phyloP scores from a whole-genome alignment of 164 flowering plant species.

The Berberis thunbergii region DNA sequence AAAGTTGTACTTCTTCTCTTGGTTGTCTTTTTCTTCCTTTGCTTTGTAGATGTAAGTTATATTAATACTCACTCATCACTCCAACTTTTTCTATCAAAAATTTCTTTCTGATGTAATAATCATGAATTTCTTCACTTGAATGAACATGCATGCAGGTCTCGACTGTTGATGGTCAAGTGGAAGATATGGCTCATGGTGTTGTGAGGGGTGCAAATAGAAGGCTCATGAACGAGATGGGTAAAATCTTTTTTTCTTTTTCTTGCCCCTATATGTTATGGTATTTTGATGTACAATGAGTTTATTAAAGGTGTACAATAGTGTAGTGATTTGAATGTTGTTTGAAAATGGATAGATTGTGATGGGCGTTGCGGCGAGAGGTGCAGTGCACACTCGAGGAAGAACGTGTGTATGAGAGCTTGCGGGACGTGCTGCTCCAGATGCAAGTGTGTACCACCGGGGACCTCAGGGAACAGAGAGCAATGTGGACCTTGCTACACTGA shows the following conservation, averaged over 20 bases:
- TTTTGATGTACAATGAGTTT: background rate
- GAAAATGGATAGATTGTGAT: constrained; percentile 11
- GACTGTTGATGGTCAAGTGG: background rate
- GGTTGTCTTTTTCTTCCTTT: constrained; percentile 13
- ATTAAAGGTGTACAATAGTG: background rate
- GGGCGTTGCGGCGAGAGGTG: constrained; percentile 16
- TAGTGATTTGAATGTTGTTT: background rate
- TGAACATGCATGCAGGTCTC: background rate
- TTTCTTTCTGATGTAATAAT: too few relatives aligned
- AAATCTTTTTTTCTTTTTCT: background rate
- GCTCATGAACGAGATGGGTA: background rate
- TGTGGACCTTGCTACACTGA: constrained; percentile 22
- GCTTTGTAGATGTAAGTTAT: constrained; percentile 3
- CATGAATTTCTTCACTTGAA: background rate
- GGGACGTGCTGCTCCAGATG: constrained; percentile 21
- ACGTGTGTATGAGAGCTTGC: constrained; percentile 18
- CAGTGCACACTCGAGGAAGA: constrained; percentile 22
- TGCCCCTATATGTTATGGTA: background rate
- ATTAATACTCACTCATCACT: background rate
- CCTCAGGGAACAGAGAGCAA: constrained; percentile 17
- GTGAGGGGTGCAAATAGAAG: background rate
- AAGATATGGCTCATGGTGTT: background rate
- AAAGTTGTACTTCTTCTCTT: constrained; percentile 9
- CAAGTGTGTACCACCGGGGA: constrained; percentile 27
- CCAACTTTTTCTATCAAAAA: background rate